Evolutionary conservation across 192 early-diverging fungal species (phyloP), one percentile per base, ranked within the genome.

Genomic region (Coemansia aciculifera): DNA sequence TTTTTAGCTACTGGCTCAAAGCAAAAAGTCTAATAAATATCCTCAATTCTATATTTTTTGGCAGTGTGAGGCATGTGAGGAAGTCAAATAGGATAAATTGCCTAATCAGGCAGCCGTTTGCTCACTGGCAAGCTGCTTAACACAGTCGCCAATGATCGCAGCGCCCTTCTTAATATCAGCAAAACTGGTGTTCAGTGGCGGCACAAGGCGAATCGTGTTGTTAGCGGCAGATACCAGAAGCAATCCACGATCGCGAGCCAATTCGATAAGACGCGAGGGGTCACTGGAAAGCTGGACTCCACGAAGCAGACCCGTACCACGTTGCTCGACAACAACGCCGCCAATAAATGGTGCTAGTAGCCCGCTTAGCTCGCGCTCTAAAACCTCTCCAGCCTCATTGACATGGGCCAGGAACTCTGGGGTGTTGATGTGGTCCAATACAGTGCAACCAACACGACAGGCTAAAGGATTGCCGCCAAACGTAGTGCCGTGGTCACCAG

Each of bases 401-500:
- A 99, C 93, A 64, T 88, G 81, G 32, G 73, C 65, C 52, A 99
- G 87, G 69, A 98, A 94, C 59, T 81, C 79, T 0, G 91, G 87
- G 19, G 84, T 77, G 59, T 71, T 82, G 66, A 99, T 90, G 51
- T 90, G 88, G 19, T 74, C 75, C 42, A 92, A 71, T 7, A 97
- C 95, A 37, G 83, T 81, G 31, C 86, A 82, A 31, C 91, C 97
- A 10, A 94, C 94, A 32, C 89, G 88, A 68, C 93, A 93, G 15
- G 93, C 95, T 44, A 99, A 75, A 7, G 97, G 96, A 67, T 90
- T 92, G 37, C 97, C 97, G 64, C 97, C 97, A 87, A 97, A 99
- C 7, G 96, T 98, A 12, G 97, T 98, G 59, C 97, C 97, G 70
- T 99, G 97, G 79, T 99, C 96, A 60, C 97, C 92, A 17, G 91